phyloP scores from a whole-genome alignment of 2,329 filamentous ascomycete species.

The Calcarisporium arbuscula region DNA sequence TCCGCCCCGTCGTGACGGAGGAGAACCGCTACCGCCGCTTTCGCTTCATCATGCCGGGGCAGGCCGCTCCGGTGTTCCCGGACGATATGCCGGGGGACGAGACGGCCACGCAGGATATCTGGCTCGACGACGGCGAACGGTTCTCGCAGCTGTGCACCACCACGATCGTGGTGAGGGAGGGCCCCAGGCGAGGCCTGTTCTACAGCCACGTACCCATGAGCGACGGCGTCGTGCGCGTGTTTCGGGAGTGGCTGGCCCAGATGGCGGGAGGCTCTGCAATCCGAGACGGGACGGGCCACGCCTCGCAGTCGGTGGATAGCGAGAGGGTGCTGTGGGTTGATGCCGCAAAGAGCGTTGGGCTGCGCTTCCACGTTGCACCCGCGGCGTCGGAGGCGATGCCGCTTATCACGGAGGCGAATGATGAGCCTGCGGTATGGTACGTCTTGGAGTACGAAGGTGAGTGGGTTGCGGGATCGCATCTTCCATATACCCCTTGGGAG shows the following conservation, averaged over 20 bases:
- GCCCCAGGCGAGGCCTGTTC: slow-evolving; percentile 55
- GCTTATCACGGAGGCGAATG: slow-evolving; percentile 49
- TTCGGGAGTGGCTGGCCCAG: slow-evolving; percentile 62
- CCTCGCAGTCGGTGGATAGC: slow-evolving; percentile 5
- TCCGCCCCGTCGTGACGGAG: slow-evolving; percentile 56
- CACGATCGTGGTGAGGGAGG: slow-evolving; percentile 61
- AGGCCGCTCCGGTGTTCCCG: slow-evolving; percentile 2
- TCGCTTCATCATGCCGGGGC: slow-evolving; percentile 7
- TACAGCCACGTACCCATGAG: slow-evolving; percentile 59
- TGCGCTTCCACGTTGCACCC: slow-evolving; percentile 55
- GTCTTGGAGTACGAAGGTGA: slow-evolving; percentile 66
- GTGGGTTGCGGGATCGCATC: slow-evolving; percentile 18
- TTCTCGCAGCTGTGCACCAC: slow-evolving; percentile 69
- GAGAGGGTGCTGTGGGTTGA: slow-evolving; percentile 62
- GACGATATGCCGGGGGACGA: slow-evolving; percentile 2
- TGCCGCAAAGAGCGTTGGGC: slow-evolving; percentile 53
- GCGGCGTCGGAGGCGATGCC: slow-evolving; percentile 36
- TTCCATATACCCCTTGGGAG: background rate
- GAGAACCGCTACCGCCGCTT: slow-evolving; percentile 36
- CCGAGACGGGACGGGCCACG: background rate
- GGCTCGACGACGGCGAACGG: slow-evolving; percentile 61
- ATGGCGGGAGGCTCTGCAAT: slow-evolving; percentile 16
- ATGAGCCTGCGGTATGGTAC: slow-evolving; percentile 64
- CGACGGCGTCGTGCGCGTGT: slow-evolving; percentile 64
- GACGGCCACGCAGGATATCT: slow-evolving; percentile 46